A percentile compares a stretch with the other conserved stretches of the same genome.
These are phyloP conservation scores for Ceratorhiza oryzae-sativae DNA, from an alignment of 1,284 basidiomycete species.

Conservation along the genomic window DNA sequence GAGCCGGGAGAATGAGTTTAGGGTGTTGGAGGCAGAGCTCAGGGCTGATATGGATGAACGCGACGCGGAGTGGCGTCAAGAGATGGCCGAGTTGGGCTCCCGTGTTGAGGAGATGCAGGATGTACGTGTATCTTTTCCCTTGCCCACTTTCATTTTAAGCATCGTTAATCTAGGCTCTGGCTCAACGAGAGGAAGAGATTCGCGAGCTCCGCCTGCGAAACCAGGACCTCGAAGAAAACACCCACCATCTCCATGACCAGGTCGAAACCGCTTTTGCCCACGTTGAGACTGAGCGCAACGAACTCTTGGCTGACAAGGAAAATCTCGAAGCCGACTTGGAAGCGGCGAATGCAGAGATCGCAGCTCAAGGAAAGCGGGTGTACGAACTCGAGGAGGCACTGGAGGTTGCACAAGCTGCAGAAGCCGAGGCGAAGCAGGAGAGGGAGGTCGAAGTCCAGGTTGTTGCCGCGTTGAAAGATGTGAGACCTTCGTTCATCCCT, in stretches of 20 bases:
- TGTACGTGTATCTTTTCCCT: conserved; percentile 54
- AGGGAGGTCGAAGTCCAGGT: conserved; percentile 75
- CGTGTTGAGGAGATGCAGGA: conserved; percentile 80
- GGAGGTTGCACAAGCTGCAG: conserved; percentile 53
- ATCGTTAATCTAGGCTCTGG: conserved; percentile 58
- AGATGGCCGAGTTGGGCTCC: conserved; percentile 72
- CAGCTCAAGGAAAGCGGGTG: conserved; percentile 54
- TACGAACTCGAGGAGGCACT: conserved; percentile 66
- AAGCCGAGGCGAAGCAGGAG: conserved; percentile 72
- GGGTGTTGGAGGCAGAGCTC: conserved; percentile 74
- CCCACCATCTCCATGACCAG: conserved; percentile 71
- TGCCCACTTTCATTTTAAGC: not conserved
- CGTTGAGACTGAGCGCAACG: conserved; percentile 65
- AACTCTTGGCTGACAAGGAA: conserved; percentile 34
- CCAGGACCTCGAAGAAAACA: conserved; percentile 70
- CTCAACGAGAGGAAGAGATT: conserved; percentile 75
- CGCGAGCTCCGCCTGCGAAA: conserved; percentile 75
- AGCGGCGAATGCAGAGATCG: conserved; percentile 36
- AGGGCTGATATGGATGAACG: conserved; percentile 68
- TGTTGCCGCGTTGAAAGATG: conserved; percentile 79
- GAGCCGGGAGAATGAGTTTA: conserved; percentile 82
- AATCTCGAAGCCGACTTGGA: conserved; percentile 23
- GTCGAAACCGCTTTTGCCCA: conserved; percentile 75
- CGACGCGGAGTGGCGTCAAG: conserved; percentile 78
- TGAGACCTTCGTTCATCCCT: conserved; percentile 48